Evolutionary conservation across 140 eudicot genomes (phyloP).

Genomic region (Flaveria floridana): DNA sequence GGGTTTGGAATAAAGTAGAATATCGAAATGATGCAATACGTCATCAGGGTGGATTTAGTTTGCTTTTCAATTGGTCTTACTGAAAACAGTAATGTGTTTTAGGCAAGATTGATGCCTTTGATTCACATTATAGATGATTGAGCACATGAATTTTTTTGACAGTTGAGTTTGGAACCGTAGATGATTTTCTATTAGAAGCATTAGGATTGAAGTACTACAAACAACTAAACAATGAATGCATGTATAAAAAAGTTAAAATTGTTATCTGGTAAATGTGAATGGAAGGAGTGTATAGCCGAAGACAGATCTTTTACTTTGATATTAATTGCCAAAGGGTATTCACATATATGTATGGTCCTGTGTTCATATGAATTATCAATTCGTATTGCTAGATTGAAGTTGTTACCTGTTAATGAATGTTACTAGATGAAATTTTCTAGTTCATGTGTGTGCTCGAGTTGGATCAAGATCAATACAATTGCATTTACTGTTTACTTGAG

Average conservation of each 20-base stretch:
- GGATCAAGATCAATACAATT: constrained; percentile 12
- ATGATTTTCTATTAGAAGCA: not conserved
- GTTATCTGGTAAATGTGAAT: not conserved
- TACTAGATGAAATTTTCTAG: not conserved
- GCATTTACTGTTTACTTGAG: constrained; percentile 18
- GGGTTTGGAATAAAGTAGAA: constrained; percentile 16
- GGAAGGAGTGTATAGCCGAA: constrained; percentile 19
- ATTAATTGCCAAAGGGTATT: constrained; percentile 6
- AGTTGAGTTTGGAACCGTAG: constrained; percentile 16
- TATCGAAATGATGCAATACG: not conserved
- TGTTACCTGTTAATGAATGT: constrained; percentile 22
- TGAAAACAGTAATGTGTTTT: constrained; percentile 2
- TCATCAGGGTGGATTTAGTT: not conserved
- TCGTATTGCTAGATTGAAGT: not conserved
- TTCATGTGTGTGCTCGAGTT: constrained; percentile 24
- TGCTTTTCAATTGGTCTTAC: constrained; percentile 11
- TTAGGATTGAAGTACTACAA: not conserved
- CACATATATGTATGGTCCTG: constrained; percentile 16
- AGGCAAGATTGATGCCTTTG: constrained; percentile 16
- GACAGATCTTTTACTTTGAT: constrained; percentile 10
- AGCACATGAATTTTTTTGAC: constrained; percentile 1
- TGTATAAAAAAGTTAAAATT: not conserved
- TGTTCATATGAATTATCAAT: constrained; percentile 3
- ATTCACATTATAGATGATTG: not conserved
- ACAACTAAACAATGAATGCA: constrained; percentile 1